phyloP scores from a whole-genome alignment of 129 eudicot genomes.

The Ambrosia trifida region DNA sequence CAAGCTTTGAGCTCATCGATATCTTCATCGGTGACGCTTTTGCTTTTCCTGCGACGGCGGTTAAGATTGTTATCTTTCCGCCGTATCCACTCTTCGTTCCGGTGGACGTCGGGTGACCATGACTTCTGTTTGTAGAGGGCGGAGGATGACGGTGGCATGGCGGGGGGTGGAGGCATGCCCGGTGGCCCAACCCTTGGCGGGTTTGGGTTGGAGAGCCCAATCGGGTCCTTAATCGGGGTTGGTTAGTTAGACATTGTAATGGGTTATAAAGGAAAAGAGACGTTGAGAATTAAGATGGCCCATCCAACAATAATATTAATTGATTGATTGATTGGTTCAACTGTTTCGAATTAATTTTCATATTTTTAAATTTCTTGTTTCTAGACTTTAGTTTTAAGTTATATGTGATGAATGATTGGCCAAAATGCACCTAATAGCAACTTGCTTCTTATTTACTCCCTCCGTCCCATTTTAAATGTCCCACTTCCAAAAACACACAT shows the following conservation, averaged over 20 bases:
- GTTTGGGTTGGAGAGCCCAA: slow-evolving; percentile 52
- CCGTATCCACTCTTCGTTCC: slow-evolving; percentile 77
- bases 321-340: slow-evolving; percentile 8
- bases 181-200: slow-evolving; percentile 49
- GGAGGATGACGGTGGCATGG: slow-evolving; percentile 33
- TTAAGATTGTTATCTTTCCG: slow-evolving; percentile 47
- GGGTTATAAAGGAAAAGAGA: slow-evolving; percentile 29
- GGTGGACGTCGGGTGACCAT: slow-evolving; percentile 72
- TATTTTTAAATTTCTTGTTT: neutral
- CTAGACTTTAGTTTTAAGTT: neutral
- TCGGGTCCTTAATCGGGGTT: slow-evolving; percentile 30
- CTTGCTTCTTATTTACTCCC: neutral
- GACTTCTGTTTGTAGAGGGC: slow-evolving; percentile 64
- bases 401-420: neutral
- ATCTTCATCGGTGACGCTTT: slow-evolving; percentile 81
- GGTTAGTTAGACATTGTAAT: slow-evolving; percentile 21
- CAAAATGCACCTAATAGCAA: neutral
- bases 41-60: slow-evolving; percentile 50
- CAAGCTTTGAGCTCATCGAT: slow-evolving; percentile 79
- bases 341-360: neutral
- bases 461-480: no score
- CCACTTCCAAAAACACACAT: no score
- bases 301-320: neutral
- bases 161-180: slow-evolving; percentile 29
- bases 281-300: slow-evolving; percentile 19